Conservation (phyloP, 2,329 filamentous ascomycete genomes). For the Gremmenia infestans region DNA sequence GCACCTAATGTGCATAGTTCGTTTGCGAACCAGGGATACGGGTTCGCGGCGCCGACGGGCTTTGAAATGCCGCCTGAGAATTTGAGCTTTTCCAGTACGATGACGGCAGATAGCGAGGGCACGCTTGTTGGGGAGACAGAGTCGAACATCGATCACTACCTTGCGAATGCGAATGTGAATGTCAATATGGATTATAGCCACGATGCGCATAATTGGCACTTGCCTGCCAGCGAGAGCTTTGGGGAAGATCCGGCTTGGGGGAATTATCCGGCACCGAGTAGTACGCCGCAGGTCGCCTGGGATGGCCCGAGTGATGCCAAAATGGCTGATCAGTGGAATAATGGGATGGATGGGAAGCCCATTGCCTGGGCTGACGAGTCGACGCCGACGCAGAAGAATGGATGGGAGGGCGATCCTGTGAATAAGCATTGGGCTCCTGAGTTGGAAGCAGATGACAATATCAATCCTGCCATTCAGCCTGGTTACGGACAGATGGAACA, state of each 20-base stretch:
- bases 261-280: conserved; percentile 14
- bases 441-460: background rate
- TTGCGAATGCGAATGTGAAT: conserved; percentile 7
- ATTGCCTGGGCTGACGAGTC: conserved; percentile 1
- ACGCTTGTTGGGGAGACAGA: conserved; percentile 25
- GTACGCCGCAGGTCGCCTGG: conserved; percentile 10
- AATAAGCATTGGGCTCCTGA: background rate
- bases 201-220: conserved; percentile 7
- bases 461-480: background rate
- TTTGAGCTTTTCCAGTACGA: conserved; percentile 36
- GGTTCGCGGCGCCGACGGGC: conserved; percentile 6
- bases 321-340: conserved; percentile 8
- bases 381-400: background rate
- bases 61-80: conserved; percentile 25
- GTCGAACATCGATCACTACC: conserved; percentile 18
- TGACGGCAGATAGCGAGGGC: conserved; percentile 30
- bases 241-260: conserved; percentile 9
- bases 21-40: conserved; percentile 16
- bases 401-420: background rate
- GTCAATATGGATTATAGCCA: conserved; percentile 10
- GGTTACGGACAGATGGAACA: background rate
- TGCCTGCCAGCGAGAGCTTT: conserved; percentile 2
- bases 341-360: conserved; percentile 6
- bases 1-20: conserved; percentile 43
- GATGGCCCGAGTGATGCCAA: conserved; percentile 3